Base-by-base conservation (phyloP, 345 rosid genomes). In the Murraya paniculata region DNA sequence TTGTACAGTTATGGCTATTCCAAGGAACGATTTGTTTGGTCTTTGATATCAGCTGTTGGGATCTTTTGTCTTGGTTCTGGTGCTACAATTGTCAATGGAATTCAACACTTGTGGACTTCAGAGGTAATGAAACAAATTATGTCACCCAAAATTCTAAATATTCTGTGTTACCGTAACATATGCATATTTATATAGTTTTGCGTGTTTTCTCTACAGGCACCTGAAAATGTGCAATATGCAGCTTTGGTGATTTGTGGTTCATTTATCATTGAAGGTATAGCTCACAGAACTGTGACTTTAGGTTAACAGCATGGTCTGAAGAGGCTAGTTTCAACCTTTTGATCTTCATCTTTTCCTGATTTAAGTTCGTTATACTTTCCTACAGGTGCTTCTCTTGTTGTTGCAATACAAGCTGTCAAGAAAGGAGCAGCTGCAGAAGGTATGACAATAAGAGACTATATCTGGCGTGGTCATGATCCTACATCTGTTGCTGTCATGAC, bases 381-480 rank as follows among this genome's bases (percentile, higher is more conserved):
- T 80, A 58, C 72, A 95, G 99, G 99, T 72, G 99, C 98, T 87
- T 95, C 99, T 33, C 96, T 95, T 81, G 4, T 93, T 67, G 98
- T 95, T 68, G 99, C 99, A 74, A 92, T 95, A 68, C 99, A 92
- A 91, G 89, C 99, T 75, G 99, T 95, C 30, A 93, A 90, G 87
- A 90, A 91, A 86, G 98, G 97, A 78, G 99, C 99, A 48, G 95
- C 94, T 65, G 93, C 97, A 74, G 99, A 95, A 82, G 98, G 99
- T 72, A 94, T 95, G 99, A 92, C 72, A 67, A 78, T 95, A 74
- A 89, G 93, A 77, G 98, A 95, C 76, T 95, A 88, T 81, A 80
- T 95, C 45, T 95, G 99, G 99, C 98, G 98, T 78, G 99, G 99
- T 71, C 99, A 95, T 91, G 99, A 95, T 87, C 99, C 99, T 61